A percentile compares a stretch with the other conserved stretches of the same genome.
These are phyloP conservation scores for Vigna unguiculata DNA, from an alignment of 306 rosid genomes.

Conservation along the genomic window DNA sequence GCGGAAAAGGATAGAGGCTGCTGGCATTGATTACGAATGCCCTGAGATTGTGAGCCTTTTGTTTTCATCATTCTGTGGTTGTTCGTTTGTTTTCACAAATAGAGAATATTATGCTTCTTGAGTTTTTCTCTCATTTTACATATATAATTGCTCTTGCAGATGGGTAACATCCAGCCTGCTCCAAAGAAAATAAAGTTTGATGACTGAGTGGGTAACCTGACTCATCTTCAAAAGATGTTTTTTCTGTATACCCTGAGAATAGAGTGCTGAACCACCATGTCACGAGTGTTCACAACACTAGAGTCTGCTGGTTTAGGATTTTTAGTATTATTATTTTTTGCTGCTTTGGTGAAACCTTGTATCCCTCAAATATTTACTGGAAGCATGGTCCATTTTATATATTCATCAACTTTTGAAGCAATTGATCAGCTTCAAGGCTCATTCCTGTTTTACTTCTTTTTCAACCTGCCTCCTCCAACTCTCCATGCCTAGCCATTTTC, in stretches of 20 bases:
- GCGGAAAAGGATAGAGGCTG: neutral
- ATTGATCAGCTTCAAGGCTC: neutral
- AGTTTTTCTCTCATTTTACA: slow-evolving; percentile 8
- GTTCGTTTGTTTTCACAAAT: neutral
- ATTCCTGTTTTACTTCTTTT: too few species aligned
- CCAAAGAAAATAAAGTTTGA: slow-evolving; percentile 90
- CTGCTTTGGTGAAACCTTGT: neutral
- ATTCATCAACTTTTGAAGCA: neutral
- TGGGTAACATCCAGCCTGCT: slow-evolving; percentile 65
- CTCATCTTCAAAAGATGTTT: slow-evolving; percentile 16
- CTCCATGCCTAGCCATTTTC: neutral
- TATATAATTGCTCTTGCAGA: slow-evolving; percentile 53
- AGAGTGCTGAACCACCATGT: neutral
- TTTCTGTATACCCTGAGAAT: neutral
- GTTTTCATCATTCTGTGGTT: neutral
- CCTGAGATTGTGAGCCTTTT: slow-evolving; percentile 12
- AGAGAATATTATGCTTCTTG: neutral
- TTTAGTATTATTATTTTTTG: neutral
- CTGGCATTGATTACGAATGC: slow-evolving; percentile 1
- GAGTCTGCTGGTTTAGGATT: neutral
- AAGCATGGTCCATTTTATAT: neutral
- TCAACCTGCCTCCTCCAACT: too few species aligned
- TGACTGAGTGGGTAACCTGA: slow-evolving; percentile 41
- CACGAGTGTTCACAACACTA: neutral
- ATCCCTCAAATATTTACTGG: neutral